Conservation (phyloP, 768 basidiomycete species). For the Kockovaella imperatae region DNA sequence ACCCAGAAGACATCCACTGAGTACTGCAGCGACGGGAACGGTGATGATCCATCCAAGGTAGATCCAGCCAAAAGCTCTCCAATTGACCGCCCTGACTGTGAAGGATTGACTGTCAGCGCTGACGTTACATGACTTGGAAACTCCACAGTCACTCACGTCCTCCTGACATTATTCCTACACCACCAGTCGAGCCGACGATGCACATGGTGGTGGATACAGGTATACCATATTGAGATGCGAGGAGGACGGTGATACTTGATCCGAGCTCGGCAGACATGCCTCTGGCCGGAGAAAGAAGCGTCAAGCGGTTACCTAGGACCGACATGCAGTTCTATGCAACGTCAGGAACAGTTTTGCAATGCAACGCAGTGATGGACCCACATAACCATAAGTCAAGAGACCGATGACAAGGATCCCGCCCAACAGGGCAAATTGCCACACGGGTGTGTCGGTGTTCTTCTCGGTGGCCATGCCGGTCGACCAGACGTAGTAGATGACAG, state of each 20-base stretch:
- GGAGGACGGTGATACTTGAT: conserved; percentile 46
- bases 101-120: too few relatives aligned
- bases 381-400: conserved; percentile 39
- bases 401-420: conserved; percentile 28
- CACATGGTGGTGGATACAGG: conserved; percentile 47
- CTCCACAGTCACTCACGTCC: conserved; percentile 13
- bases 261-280: conserved; percentile 48
- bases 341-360: too few relatives aligned
- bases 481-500: conserved; percentile 47
- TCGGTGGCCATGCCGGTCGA: conserved; percentile 19
- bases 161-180: conserved; percentile 44
- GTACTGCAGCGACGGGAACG: background rate
- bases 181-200: conserved; percentile 40
- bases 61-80: conserved; percentile 43
- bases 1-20: background rate
- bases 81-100: conserved; percentile 38
- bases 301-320: conserved; percentile 44
- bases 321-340: conserved; percentile 46
- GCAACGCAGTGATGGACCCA: too few relatives aligned
- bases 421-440: conserved; percentile 46
- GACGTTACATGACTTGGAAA: too few relatives aligned
- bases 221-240: conserved; percentile 45
- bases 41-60: background rate
- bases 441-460: conserved; percentile 36
- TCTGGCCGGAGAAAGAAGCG: conserved; percentile 45